A percentile compares a stretch with the other conserved stretches of the same genome.
Evolutionary conservation across 768 basidiomycete genomes (phyloP).

Genomic region (Naganishia antarctica): DNA sequence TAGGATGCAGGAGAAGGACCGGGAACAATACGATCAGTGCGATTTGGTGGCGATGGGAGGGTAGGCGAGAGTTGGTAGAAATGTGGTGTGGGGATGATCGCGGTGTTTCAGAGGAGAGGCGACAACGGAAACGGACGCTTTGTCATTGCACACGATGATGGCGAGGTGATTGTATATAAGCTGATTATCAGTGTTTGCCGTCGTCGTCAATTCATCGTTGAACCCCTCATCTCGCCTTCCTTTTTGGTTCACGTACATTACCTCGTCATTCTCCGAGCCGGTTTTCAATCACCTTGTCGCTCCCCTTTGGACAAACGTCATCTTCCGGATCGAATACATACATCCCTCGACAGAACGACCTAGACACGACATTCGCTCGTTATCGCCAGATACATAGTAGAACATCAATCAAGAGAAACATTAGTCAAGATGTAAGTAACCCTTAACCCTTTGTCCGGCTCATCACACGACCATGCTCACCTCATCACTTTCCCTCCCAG

Average conservation of each 20-base stretch:
- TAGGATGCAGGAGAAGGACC: not conserved
- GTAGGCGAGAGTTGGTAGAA: not conserved
- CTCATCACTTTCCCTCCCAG: constrained; percentile 26
- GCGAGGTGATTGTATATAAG: not conserved
- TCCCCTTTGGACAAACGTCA: too few relatives aligned
- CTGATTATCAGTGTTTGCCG: not conserved
- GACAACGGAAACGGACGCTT: not conserved
- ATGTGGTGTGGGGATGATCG: not conserved
- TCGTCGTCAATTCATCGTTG: too few relatives aligned
- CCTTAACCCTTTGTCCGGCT: too few relatives aligned
- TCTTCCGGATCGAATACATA: too few relatives aligned
- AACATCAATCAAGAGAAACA: too few relatives aligned
- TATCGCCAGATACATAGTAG: not conserved
- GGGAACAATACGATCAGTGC: not conserved
- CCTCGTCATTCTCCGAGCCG: too few relatives aligned
- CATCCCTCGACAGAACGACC: too few relatives aligned
- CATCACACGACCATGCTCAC: not conserved
- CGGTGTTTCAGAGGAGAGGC: constrained; percentile 13
- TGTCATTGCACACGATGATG: constrained; percentile 17
- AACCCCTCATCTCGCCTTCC: too few relatives aligned
- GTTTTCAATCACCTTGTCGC: too few relatives aligned
- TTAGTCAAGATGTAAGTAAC: not conserved
- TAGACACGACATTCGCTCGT: not conserved
- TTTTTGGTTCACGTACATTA: too few relatives aligned
- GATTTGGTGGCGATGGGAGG: too few relatives aligned